Evolutionary conservation across 768 basidiomycete genomes (phyloP).

Genomic region (Tricholoma furcatifolium): DNA sequence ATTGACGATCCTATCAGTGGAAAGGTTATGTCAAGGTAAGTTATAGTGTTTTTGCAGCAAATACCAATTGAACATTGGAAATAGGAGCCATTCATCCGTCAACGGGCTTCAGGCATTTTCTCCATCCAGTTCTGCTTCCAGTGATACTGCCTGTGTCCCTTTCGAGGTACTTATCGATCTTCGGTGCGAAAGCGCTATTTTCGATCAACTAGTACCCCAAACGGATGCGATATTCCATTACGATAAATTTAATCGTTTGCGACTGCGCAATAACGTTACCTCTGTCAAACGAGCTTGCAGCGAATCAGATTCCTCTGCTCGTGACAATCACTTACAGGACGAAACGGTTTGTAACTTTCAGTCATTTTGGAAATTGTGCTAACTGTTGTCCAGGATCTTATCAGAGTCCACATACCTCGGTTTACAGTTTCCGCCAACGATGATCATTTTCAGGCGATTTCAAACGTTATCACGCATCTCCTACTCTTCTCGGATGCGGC

Average conservation of each 20-base stretch:
- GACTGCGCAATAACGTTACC: conserved; percentile 71
- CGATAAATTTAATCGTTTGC: conserved; percentile 93
- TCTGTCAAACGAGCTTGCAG: conserved; percentile 38
- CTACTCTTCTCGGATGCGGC: conserved; percentile 88
- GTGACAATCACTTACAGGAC: conserved; percentile 54
- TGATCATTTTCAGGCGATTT: conserved; percentile 80
- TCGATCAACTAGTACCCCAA: conserved; percentile 89
- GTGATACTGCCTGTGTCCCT: conserved; percentile 65
- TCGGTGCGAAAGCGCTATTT: conserved; percentile 75
- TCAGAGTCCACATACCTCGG: conserved; percentile 78
- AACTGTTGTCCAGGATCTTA: conserved; percentile 59
- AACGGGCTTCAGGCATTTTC: conserved; percentile 88
- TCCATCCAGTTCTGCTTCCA: conserved; percentile 47
- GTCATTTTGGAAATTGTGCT: neutral
- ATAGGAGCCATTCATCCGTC: conserved; percentile 75
- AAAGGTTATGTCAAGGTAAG: conserved; percentile 81
- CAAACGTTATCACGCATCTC: conserved; percentile 82
- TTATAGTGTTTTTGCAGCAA: neutral
- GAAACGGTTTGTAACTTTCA: conserved; percentile 50
- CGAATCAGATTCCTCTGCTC: conserved; percentile 33
- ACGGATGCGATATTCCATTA: conserved; percentile 84
- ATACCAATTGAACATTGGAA: conserved; percentile 1
- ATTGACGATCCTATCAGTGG: conserved; percentile 83
- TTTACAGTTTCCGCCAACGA: conserved; percentile 86
- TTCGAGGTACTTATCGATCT: conserved; percentile 88